phyloP scores from a whole-genome alignment of 371 early-diverging fungal species.

The Apophysomyces ossiformis region DNA sequence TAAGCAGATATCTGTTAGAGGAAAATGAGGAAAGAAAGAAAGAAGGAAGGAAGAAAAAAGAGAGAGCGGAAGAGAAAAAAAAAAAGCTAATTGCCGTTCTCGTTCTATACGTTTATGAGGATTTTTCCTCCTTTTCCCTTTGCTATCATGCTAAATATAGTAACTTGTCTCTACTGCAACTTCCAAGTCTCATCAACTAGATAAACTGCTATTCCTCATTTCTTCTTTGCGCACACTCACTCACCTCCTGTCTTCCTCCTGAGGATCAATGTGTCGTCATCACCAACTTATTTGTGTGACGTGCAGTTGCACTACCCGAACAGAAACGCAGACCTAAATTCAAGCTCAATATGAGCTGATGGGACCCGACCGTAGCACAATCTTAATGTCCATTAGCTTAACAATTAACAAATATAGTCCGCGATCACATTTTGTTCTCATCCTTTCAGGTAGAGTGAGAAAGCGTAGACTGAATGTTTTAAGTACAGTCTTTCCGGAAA shows the following conservation, averaged over 20 bases:
- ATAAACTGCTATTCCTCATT: background rate
- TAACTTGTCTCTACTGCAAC: conserved; percentile 1
- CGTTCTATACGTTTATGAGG: conserved; percentile 12
- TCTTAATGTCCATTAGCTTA: background rate
- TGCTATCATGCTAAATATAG: conserved; percentile 19
- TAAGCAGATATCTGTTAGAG: background rate
- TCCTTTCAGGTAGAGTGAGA: conserved; percentile 5
- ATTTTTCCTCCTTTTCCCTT: conserved; percentile 17
- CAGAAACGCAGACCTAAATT: background rate
- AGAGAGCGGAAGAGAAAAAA: conserved; percentile 12
- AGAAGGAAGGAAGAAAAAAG: conserved; percentile 12
- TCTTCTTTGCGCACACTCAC: background rate
- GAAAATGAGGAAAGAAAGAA: conserved; percentile 8
- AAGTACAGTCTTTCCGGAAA: background rate
- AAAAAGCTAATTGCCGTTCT: conserved; percentile 11
- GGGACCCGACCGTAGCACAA: conserved; percentile 1
- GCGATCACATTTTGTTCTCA: background rate
- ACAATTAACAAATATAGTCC: background rate
- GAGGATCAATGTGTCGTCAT: conserved; percentile 1
- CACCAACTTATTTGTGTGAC: background rate
- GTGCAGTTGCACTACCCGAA: background rate
- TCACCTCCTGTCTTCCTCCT: background rate
- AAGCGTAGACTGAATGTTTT: background rate
- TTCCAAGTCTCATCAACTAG: background rate
- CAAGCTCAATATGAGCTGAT: conserved; percentile 6